A percentile compares a stretch with the other conserved stretches of the same genome.
phyloP scores from a whole-genome alignment of 371 early-diverging fungal species.

The Coemansia sp. region DNA sequence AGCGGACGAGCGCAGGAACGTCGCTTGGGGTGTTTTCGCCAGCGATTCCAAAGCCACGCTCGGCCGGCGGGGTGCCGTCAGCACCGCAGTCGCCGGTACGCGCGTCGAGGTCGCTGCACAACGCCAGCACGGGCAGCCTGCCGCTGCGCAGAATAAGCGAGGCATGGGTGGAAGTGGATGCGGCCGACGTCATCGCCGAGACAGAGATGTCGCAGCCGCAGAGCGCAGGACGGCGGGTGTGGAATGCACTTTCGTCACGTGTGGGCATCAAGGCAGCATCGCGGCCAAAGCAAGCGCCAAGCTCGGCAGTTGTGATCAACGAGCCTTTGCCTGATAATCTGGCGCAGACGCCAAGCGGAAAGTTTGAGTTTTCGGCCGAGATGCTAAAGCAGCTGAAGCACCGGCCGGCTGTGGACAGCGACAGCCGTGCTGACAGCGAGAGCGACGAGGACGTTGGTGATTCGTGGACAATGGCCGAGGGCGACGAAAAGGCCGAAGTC shows the following conservation, averaged over 20 bases:
- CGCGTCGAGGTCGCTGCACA: neutral
- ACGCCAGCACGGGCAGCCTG: conserved; percentile 10
- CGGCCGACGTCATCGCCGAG: neutral
- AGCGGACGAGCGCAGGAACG: conserved; percentile 2
- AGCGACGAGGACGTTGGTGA: conserved; percentile 10
- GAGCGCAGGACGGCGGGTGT: conserved; percentile 11
- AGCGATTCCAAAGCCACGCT: neutral
- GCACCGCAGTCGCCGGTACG: conserved; percentile 4
- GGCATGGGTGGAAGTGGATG: neutral
- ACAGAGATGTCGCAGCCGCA: neutral
- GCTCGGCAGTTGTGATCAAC: conserved; percentile 21
- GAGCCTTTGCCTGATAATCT: conserved; percentile 36
- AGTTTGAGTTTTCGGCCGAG: conserved; percentile 38
- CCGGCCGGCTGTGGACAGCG: conserved; percentile 5
- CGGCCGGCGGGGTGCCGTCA: neutral
- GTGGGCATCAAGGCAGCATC: neutral
- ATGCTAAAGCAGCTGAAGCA: conserved; percentile 29
- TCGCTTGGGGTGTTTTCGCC: conserved; percentile 15
- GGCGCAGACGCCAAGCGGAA: conserved; percentile 29
- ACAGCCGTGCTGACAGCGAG: neutral
- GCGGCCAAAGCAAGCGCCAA: neutral
- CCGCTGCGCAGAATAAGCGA: neutral
- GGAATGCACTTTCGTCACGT: conserved; percentile 11
- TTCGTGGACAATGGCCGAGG: conserved; percentile 36
- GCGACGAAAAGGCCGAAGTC: conserved; percentile 50